Base-by-base conservation (phyloP, 306 rosid genomes). In the Mimosa bimucronata region DNA sequence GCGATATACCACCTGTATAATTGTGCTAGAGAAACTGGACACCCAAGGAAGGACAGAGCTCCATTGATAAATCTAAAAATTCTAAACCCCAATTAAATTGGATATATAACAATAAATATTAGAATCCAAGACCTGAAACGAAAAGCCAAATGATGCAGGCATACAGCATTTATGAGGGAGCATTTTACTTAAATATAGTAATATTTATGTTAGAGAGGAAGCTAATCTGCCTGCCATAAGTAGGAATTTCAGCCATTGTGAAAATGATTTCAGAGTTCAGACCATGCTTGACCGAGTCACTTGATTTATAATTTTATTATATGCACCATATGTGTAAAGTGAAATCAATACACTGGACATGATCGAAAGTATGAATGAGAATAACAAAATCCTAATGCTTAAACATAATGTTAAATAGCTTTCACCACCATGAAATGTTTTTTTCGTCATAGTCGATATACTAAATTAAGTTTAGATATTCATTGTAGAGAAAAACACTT, bases 1-100 rank as follows among this genome's bases (percentile, higher is more conserved):
- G 60, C 71, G 75, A 57, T 76, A 75, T 79, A 78, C 29, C 73
- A 85, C 79, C 70, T 79, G 71, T 75, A 64, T 41, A 53, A 48
- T 40, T 14, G 25, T 67, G 48, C 16, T 38, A 13, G n/a, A 70
- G 31, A 8, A 29, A 38, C 9, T 25, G 28, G 64, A 72, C 28
- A 21, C 19, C 73, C 42, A 13, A 21, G 11, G 73, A 68, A n/a
- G 26, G 34, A 23, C n/a, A 68, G 29, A 65, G 25, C 21, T 62
- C 11, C 6, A 10, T 25, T 58, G 14, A 12, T 28, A 12, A 60
- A 62, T 29, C 40, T 29, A 62, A 14, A 16, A 62, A 38, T 37
- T 25, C 16, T 38, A 67, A 67, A 41, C n/a, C 15, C 46, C 71
- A 66, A 34, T n/a, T 15, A 61, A 28, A 28, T 18, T 66, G 37